Conservation (phyloP, 257 asterid genomes). For the Fraxinus cuspidata region DNA sequence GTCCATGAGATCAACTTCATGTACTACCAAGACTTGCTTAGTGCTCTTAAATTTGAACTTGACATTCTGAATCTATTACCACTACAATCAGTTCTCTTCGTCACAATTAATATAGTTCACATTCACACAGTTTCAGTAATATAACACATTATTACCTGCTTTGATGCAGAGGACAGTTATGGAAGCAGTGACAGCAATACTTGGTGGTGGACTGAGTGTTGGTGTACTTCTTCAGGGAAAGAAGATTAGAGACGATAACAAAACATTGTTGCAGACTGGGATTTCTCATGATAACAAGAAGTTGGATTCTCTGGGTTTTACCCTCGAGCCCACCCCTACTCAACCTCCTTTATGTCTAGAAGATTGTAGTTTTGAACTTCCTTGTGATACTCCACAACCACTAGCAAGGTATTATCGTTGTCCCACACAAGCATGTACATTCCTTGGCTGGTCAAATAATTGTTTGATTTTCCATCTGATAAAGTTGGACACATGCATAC, state of each 20-base stretch:
- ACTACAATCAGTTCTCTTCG: neutral
- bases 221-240: constrained; percentile 94
- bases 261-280: constrained; percentile 85
- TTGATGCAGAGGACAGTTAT: constrained; percentile 69
- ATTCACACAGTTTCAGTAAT: neutral
- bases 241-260: constrained; percentile 83
- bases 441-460: constrained; percentile 9
- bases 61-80: neutral
- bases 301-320: constrained; percentile 73
- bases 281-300: constrained; percentile 68
- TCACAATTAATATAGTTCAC: neutral
- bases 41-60: too few species aligned
- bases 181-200: constrained; percentile 89
- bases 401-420: constrained; percentile 58
- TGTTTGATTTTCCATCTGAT: too few species aligned
- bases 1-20: neutral
- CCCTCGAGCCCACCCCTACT: constrained; percentile 69
- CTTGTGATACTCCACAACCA: constrained; percentile 59
- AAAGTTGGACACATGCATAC: neutral
- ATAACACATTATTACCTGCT: constrained; percentile 27
- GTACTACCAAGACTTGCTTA: too few species aligned
- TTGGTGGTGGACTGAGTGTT: constrained; percentile 77
- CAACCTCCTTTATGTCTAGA: constrained; percentile 46
- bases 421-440: neutral
- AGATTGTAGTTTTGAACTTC: constrained; percentile 44